Evolutionary conservation across 208 protist species (phyloP), one percentile per base, ranked within the genome.

Genomic region (Leishmania aethiopica): DNA sequence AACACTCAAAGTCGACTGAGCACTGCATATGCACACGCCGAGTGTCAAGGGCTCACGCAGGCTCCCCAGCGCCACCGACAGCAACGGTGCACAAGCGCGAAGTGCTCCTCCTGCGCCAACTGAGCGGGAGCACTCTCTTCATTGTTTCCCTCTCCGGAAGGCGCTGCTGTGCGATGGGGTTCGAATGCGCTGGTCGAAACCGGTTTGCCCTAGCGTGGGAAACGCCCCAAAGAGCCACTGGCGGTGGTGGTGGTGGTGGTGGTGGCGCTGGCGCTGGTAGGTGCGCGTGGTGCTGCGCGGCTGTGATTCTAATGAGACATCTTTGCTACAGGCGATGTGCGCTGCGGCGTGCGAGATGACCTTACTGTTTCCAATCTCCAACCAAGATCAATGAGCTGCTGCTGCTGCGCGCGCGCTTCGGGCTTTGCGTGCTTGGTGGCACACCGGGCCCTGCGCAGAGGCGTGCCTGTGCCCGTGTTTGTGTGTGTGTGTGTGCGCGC

Each of bases 251-350:
- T 53, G 8, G n/a, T n/a, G n/a, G n/a, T n/a, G n/a, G n/a, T n/a
- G n/a, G n/a, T n/a, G n/a, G n/a, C n/a, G n/a, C n/a, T n/a, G n/a
- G n/a, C n/a, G n/a, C n/a, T n/a, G n/a, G n/a, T n/a, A n/a, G n/a
- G n/a, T n/a, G n/a, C n/a, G n/a, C n/a, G 0, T 47, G 35, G 45
- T 78, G 19, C 49, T 72, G 49, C 13, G 80, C 37, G 35, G 75
- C 82, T 35, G 79, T 90, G 86, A 90, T 90, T 90, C 75, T 72
- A 87, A 69, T 37, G 45, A 79, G 77, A 82, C 79, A 84, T 86
- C 88, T 92, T 88, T 90, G 81, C 82, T 90, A 90, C 81, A 89
- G 84, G 84, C 45, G 83, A 87, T 85, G 83, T n/a, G 51, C 71
- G 75, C 75, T 77, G 75, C 37, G 22, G 75, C 75, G 75, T 59